A percentile compares a stretch with the other conserved stretches of the same genome.
These are phyloP conservation scores for Lachnellula subtilissima DNA, from an alignment of 2,329 filamentous ascomycete genomes.

Conservation along the genomic window DNA sequence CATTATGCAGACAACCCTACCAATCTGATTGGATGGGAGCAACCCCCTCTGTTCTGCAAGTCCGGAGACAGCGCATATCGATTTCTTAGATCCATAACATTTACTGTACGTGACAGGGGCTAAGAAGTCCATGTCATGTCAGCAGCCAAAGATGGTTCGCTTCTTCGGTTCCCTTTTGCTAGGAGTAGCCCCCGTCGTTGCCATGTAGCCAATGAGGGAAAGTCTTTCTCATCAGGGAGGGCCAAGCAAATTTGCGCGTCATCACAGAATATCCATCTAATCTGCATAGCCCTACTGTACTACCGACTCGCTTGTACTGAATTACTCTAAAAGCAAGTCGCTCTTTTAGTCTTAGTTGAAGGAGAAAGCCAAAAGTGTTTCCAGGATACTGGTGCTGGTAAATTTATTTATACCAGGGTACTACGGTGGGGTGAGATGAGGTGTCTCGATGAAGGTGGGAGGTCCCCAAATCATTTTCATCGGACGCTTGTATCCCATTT, in stretches of 20 bases:
- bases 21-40: conserved; percentile 7
- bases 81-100: conserved; percentile 2
- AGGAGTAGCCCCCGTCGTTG: neutral
- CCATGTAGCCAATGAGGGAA: neutral
- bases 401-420: neutral
- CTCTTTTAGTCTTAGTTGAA: conserved; percentile 3
- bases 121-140: neutral
- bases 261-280: conserved; percentile 1
- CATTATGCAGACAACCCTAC: conserved; percentile 9
- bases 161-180: neutral
- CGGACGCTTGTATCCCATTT: neutral
- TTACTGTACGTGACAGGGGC: conserved; percentile 7
- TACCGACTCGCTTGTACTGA: neutral
- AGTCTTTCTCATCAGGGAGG: neutral
- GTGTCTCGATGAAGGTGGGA: neutral
- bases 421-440: conserved; percentile 3
- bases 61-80: conserved; percentile 12
- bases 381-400: conserved; percentile 12
- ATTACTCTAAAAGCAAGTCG: neutral
- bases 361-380: conserved; percentile 17
- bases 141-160: neutral
- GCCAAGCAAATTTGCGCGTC: conserved; percentile 5
- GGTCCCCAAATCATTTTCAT: neutral
- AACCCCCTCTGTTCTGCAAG: conserved; percentile 7
- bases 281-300: conserved; percentile 2